Conservation (phyloP, 164 flowering plant genomes). For the Magnolia kwangsiensis region DNA sequence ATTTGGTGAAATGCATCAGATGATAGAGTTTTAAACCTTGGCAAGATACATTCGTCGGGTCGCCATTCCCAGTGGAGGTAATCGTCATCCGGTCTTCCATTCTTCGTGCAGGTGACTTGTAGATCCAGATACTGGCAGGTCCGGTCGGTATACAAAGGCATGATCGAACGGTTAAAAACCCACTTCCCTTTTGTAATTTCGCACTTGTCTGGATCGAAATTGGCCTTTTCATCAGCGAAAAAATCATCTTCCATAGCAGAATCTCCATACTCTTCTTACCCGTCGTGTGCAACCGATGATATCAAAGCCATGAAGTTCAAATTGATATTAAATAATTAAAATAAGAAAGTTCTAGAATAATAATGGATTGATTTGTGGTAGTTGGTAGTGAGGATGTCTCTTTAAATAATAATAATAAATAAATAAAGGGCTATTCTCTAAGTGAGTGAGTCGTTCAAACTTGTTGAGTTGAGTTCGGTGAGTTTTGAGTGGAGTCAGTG, state of each 20-base stretch:
- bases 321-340: too few relatives aligned
- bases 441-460: too few relatives aligned
- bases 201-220: slow-evolving; percentile 72
- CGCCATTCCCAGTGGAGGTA: slow-evolving; percentile 92
- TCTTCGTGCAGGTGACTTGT: slow-evolving; percentile 67
- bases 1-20: too few relatives aligned
- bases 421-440: too few relatives aligned
- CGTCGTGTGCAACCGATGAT: neutral
- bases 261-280: slow-evolving; percentile 12
- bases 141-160: slow-evolving; percentile 69
- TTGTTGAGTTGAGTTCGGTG: too few relatives aligned
- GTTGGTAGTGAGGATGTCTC: too few relatives aligned
- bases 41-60: slow-evolving; percentile 78
- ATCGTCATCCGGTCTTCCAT: slow-evolving; percentile 73
- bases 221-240: slow-evolving; percentile 37
- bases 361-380: too few relatives aligned
- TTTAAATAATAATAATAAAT: too few relatives aligned
- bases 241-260: slow-evolving; percentile 19
- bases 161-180: slow-evolving; percentile 61
- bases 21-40: slow-evolving; percentile 37
- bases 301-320: neutral
- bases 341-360: too few relatives aligned
- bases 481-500: too few relatives aligned
- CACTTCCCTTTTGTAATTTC: slow-evolving; percentile 63
- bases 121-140: slow-evolving; percentile 68